Conservation (phyloP, 148 eudicot genomes). For the Silene uniflora region DNA sequence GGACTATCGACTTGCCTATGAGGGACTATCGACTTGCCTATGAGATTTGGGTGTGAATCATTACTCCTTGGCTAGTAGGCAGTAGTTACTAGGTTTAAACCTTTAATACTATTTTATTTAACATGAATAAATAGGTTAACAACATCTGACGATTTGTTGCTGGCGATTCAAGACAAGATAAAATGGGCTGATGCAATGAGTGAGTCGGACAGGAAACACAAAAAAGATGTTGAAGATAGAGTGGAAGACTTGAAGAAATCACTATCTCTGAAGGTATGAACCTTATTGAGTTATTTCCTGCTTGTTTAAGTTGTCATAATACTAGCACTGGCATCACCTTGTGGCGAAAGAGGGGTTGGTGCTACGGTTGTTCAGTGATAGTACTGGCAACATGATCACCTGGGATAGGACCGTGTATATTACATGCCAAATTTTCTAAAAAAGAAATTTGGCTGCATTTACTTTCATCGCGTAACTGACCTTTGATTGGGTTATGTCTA, state of each 20-base stretch:
- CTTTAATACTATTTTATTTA: background rate
- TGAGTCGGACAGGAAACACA: conserved; percentile 79
- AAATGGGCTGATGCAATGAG: conserved; percentile 95
- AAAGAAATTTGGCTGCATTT: background rate
- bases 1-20: background rate
- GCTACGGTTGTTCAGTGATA: background rate
- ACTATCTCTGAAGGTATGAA: conserved; percentile 69
- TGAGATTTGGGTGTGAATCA: background rate
- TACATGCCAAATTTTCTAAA: background rate
- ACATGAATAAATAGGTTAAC: conserved; percentile 45
- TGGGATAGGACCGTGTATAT: background rate
- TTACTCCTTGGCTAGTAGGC: too few relatives aligned
- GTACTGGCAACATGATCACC: background rate
- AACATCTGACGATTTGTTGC: conserved; percentile 75
- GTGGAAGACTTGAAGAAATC: conserved; percentile 82
- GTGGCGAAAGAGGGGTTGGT: background rate
- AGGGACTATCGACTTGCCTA: background rate
- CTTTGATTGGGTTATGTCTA: background rate
- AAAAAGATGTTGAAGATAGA: conserved; percentile 72
- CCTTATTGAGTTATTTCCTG: conserved; percentile 23
- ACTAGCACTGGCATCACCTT: background rate
- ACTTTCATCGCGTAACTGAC: background rate
- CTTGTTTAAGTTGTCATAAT: background rate
- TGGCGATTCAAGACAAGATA: conserved; percentile 91
- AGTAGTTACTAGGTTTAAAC: too few relatives aligned